Base-by-base conservation (phyloP, 140 eudicot species). In the Anethum foeniculum region DNA sequence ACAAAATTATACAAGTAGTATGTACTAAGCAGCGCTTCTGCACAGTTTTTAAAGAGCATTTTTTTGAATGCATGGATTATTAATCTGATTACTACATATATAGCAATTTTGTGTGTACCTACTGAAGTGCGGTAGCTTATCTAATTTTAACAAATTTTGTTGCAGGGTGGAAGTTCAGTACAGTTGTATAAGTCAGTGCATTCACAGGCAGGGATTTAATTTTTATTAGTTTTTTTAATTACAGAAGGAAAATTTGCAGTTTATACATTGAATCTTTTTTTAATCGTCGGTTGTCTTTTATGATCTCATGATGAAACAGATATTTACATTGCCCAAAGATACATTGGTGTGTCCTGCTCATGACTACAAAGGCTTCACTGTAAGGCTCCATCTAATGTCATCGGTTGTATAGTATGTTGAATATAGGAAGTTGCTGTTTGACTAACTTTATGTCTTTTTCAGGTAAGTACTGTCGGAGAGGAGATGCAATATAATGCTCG, bases 381-480 rank as follows among this genome's bases (percentile, higher is more conserved):
- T 94, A 87, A 82, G 97, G 48, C 78, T 51, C 56, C 75, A 39
- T 67, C 58, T 46, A 51, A 27, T 65, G 34, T 47, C 38, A 39
- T 36, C 64, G 75, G 23, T 11, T 74, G 62, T 77, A 80, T 77
- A 80, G n/a, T 44, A 58, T 65, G 48, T 12, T 23, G 32, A 62
- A 9, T n/a, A 72, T 62, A 68, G 32, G 38, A 56, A 82, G 52
- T 39, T 30, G 81, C 85, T 87, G 76, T 88, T 89, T 30, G 86
- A 80, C 18, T 34, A 39, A 38, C 41, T 69, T 54, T 7, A 4
- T 81, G 48, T 56, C 6, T 32, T 67, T 77, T 85, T 69, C 88
- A 94, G 99, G 97, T 90, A 54, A 92, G 92, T 83, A 92, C 99
- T 12, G 99, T 94, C 80, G 97, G 87, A 85, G 99, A 94, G 85